These are phyloP conservation scores for Melanomma pulvis-pyrius DNA, from an alignment of 495 filamentous ascomycete species.

Conservation along the genomic window DNA sequence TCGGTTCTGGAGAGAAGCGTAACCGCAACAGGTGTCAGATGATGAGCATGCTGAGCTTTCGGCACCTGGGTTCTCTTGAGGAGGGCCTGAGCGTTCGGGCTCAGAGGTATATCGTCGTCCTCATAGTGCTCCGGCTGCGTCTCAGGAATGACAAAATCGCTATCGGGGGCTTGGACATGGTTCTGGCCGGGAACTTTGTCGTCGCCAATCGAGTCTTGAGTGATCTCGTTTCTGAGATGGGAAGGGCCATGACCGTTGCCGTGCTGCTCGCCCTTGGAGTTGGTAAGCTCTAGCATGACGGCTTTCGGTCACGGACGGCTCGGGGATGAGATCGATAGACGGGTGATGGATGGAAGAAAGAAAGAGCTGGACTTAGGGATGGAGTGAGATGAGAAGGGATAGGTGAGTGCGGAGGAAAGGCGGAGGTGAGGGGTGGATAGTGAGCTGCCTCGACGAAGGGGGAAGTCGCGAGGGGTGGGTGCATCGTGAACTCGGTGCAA, in stretches of 20 bases:
- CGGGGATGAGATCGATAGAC: neutral
- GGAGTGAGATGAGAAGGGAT: constrained; percentile 4
- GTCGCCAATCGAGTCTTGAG: constrained; percentile 20
- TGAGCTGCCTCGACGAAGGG: neutral
- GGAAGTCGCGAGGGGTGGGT: neutral
- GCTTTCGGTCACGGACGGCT: neutral
- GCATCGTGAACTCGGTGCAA: too few species aligned
- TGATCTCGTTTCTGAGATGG: constrained; percentile 21
- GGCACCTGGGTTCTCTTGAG: neutral
- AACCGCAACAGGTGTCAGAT: neutral
- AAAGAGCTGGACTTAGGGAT: neutral
- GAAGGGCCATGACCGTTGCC: constrained; percentile 12
- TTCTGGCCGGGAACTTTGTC: neutral
- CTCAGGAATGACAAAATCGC: constrained; percentile 23
- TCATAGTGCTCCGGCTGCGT: constrained; percentile 17
- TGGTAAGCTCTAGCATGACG: constrained; percentile 7
- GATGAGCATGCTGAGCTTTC: neutral
- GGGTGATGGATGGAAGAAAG: neutral
- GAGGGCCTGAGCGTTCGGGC: neutral
- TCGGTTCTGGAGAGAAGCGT: neutral
- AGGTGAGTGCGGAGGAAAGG: neutral
- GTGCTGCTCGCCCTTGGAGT: neutral
- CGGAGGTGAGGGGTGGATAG: neutral
- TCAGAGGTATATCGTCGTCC: neutral
- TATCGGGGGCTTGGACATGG: constrained; percentile 17